Percentiles rank a stretch among this genome's conserved stretches.
These are phyloP conservation scores for Paramecium pentaurelia DNA, from an alignment of 73 alveolate genomes.

Conservation along the genomic window DNA sequence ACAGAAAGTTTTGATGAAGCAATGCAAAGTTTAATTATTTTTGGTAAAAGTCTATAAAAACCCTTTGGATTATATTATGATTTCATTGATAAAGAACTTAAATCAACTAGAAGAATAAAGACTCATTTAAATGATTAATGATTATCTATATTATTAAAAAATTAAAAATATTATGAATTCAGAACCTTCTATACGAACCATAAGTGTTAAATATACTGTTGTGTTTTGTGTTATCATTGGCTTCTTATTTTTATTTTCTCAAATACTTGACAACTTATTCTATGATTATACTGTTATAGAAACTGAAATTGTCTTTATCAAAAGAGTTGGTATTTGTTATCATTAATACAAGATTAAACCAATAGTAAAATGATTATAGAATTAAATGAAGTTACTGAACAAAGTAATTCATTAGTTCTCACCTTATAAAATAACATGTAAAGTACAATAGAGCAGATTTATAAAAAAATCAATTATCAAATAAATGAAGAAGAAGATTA, in stretches of 20 bases:
- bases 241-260: neutral
- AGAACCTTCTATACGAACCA: conserved; percentile 1
- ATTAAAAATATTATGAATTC: neutral
- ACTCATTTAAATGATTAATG: neutral
- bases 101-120: neutral
- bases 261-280: conserved; percentile 26
- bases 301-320: conserved; percentile 38
- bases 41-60: conserved; percentile 11
- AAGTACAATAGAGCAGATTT: neutral
- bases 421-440: neutral
- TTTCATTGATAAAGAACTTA: neutral
- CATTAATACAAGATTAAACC: neutral
- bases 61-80: conserved; percentile 13
- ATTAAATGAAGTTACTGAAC: conserved; percentile 22
- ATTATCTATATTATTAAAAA: neutral
- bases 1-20: conserved; percentile 20
- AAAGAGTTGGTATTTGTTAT: neutral
- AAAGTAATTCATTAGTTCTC: neutral
- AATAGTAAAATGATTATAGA: neutral
- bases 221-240: neutral
- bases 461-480: neutral
- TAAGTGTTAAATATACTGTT: conserved; percentile 21
- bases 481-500: conserved; percentile 12
- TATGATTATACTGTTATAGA: conserved; percentile 43
- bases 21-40: neutral